Evolutionary conservation across 352 stramenopile genomes (phyloP), one percentile per base, ranked within the genome.

Genomic region (Pilasporangium apinafurcum): DNA sequence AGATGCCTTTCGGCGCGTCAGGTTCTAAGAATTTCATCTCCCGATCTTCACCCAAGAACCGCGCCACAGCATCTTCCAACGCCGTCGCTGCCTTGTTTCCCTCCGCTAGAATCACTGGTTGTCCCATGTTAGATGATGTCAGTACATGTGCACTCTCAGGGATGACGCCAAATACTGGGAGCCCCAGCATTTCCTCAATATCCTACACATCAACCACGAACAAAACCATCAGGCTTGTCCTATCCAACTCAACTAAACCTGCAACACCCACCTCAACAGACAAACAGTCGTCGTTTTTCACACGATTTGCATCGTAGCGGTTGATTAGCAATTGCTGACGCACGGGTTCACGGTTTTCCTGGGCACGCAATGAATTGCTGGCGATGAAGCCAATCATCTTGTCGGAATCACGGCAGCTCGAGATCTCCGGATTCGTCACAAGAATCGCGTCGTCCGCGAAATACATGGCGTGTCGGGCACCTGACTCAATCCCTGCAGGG

Each of bases 311-410:
- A 68, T 96, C 86, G 61, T 96, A 97, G 30, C 89, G 73, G 48
- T 94, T 97, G 48, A 97, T 90, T 26, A 96, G 70, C 46, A 97
- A 55, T 2, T 67, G 75, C 64, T 95, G 82, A 14, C 68, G 66
- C 8, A 97, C 87, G 0, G 80, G 68, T 26, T 71, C 57, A 30
- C 81, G 70, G 24, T 67, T 65, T 45, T 95, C 71, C 40, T 95
- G 78, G 8, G 90, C 85, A 6, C 86, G 65, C 37, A 93, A 58
- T 29, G 82, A 95, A 44, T 88, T 92, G 65, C 77, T 92, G 39
- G 82, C 73, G 45, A 97, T 96, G 54, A 96, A 97, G 26, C 90
- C 90, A 54, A 97, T 95, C 90, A 97, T 97, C 62, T 97, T 97
- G 69, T 97, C 90, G 51, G 86, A 95, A 66, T 97, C 90, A 13